phyloP scores from a whole-genome alignment of 495 filamentous ascomycete species.

The Lichenothelia convexa region DNA sequence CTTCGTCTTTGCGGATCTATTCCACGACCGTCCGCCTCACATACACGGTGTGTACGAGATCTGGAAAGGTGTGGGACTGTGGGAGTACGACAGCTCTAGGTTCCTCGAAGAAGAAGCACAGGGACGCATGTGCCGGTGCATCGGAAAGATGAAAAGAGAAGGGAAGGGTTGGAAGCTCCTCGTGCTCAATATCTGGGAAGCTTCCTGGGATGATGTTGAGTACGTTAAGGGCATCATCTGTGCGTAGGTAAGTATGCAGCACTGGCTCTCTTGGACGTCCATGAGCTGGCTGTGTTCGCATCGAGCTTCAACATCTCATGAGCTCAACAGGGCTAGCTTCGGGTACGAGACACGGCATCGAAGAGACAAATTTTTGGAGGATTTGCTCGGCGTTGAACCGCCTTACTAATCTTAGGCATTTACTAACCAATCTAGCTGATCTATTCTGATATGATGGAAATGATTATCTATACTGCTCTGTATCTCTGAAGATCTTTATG shows the following conservation, averaged over 20 bases:
- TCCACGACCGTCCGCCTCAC: constrained; percentile 34
- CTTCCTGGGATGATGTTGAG: constrained; percentile 33
- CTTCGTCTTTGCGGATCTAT: constrained; percentile 41
- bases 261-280: too few species aligned
- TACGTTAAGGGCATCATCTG: constrained; percentile 11
- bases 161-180: constrained; percentile 25
- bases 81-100: constrained; percentile 27
- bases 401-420: too few species aligned
- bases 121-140: constrained; percentile 29
- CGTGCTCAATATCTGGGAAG: constrained; percentile 34
- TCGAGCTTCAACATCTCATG: too few species aligned
- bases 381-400: too few species aligned
- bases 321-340: too few species aligned
- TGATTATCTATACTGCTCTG: too few species aligned
- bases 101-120: constrained; percentile 10
- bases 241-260: neutral
- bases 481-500: too few species aligned
- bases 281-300: too few species aligned
- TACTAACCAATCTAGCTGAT: too few species aligned
- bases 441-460: too few species aligned
- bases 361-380: too few species aligned
- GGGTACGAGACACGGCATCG: too few species aligned
- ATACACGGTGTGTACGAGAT: constrained; percentile 29
- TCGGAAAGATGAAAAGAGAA: constrained; percentile 33
- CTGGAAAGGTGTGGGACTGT: constrained; percentile 27